Evolutionary conservation across 306 rosid species (phyloP), one percentile per base, ranked within the genome.

Genomic region (Nissolia schottii): DNA sequence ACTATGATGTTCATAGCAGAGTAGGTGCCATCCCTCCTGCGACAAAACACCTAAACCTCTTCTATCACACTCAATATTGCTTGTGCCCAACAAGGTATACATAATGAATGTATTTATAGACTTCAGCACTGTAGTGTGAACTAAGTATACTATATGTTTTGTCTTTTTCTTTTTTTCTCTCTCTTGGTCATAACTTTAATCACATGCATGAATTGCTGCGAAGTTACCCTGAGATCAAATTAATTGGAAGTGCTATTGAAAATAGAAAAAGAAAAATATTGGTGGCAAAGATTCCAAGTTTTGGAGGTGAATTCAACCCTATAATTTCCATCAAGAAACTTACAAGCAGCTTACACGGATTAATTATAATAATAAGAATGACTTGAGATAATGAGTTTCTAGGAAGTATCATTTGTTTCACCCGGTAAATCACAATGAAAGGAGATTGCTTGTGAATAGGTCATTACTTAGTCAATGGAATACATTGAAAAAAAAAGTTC

Each of bases 11-110:
- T 14, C 57, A 50, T 16, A 25, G 6, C 13, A 28, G 14, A 34
- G 29, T n/a, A 19, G 58, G 70, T 58, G 54, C 56, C 66, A 80
- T 64, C 80, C 1, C 80, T 79, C 79, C 79, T 79, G 71, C 79
- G 83, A 79, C 83, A 73, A 1, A 7, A 73, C 8, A 25, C 28
- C 70, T 27, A 22, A 67, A 35, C 19, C 75, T 9, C 3, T 58
- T 9, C 32, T 29, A 28, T 28, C 29, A 15, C 45, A 54, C 23
- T 50, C 73, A 18, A 7, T n/a, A 6, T 18, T 46, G 6, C 19
- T 22, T 73, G 41, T 19, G 51, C 7, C 15, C 6, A 23, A 4
- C 43, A 34, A 49, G 45, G 6, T 6, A 13, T 27, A 11, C 15
- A 6, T 4, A 22, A 16, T 43, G 18, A n/a, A n/a, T 56, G 23